phyloP scores from a whole-genome alignment of 352 stramenopile species.

The Phytopythium boreale region DNA sequence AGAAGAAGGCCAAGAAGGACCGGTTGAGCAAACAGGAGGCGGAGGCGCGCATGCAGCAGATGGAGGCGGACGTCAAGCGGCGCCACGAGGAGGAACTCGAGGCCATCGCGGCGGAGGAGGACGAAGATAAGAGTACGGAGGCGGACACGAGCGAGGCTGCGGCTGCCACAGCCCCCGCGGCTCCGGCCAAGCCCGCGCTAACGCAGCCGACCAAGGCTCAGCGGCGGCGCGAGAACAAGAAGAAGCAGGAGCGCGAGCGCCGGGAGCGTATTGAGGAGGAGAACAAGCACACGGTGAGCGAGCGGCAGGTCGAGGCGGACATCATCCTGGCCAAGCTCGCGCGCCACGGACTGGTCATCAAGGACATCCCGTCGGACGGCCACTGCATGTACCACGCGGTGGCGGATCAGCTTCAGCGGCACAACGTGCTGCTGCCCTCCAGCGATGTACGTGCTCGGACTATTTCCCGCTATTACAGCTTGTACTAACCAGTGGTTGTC shows the following conservation, averaged over 20 bases:
- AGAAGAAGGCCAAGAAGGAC: constrained; percentile 88
- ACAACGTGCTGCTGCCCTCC: constrained; percentile 22
- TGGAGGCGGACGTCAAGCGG: constrained; percentile 56
- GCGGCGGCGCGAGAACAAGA: constrained; percentile 70
- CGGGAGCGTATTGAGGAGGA: constrained; percentile 73
- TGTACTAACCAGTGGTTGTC: neutral
- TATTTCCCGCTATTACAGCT: too few relatives aligned
- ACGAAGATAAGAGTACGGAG: constrained; percentile 3
- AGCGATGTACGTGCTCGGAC: neutral
- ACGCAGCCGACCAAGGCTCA: constrained; percentile 65
- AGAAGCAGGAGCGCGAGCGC: constrained; percentile 69
- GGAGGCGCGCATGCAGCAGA: constrained; percentile 46
- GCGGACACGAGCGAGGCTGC: constrained; percentile 7
- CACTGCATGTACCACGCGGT: constrained; percentile 98
- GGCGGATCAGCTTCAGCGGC: constrained; percentile 85
- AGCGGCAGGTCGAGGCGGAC: constrained; percentile 80
- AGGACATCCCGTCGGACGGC: constrained; percentile 95
- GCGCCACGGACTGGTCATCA: constrained; percentile 64
- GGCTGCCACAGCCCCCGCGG: neutral
- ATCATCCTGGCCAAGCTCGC: constrained; percentile 61
- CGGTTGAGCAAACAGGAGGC: constrained; percentile 73
- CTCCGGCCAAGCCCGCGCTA: constrained; percentile 9
- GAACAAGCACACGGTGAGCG: constrained; percentile 76
- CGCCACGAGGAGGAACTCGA: constrained; percentile 55
- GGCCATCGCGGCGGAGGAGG: constrained; percentile 25